Conservation (phyloP, 768 basidiomycete genomes). For the Austroboletus eburneus region DNA sequence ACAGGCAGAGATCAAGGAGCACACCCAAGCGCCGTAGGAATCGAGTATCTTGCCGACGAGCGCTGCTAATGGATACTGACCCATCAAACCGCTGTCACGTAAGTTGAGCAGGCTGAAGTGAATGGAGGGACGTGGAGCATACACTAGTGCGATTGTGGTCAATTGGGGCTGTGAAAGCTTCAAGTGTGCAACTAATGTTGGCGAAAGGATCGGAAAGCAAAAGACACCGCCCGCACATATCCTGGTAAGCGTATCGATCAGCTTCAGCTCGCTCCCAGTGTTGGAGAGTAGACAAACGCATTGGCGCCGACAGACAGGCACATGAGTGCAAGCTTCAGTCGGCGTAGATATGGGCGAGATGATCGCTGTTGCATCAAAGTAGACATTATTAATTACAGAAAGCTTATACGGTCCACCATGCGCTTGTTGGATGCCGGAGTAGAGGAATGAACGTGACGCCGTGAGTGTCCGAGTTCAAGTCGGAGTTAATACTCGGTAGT, state of each 20-base stretch:
- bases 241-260: slow-evolving; percentile 33
- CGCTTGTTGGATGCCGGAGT: neutral
- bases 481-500: no score
- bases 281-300: slow-evolving; percentile 45
- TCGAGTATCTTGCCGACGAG: slow-evolving; percentile 69
- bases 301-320: slow-evolving; percentile 60
- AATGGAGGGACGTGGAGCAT: slow-evolving; percentile 36
- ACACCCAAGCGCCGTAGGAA: slow-evolving; percentile 59
- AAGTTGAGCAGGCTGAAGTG: slow-evolving; percentile 1
- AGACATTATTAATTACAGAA: slow-evolving; percentile 10
- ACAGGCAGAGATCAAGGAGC: slow-evolving; percentile 58
- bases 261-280: neutral
- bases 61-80: slow-evolving; percentile 75
- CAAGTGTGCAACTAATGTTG: slow-evolving; percentile 52
- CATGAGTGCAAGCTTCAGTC: slow-evolving; percentile 27
- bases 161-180: slow-evolving; percentile 73
- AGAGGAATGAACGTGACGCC: neutral
- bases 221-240: slow-evolving; percentile 77
- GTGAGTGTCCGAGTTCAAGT: no score
- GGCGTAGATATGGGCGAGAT: slow-evolving; percentile 15
- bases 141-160: slow-evolving; percentile 77
- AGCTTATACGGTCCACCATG: slow-evolving; percentile 1
- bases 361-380: slow-evolving; percentile 4
- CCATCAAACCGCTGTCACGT: slow-evolving; percentile 64
- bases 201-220: slow-evolving; percentile 72